These are phyloP conservation scores for Hordeum vulgare DNA, from an alignment of 176 grass and related monocot genomes.

Conservation along the genomic window DNA sequence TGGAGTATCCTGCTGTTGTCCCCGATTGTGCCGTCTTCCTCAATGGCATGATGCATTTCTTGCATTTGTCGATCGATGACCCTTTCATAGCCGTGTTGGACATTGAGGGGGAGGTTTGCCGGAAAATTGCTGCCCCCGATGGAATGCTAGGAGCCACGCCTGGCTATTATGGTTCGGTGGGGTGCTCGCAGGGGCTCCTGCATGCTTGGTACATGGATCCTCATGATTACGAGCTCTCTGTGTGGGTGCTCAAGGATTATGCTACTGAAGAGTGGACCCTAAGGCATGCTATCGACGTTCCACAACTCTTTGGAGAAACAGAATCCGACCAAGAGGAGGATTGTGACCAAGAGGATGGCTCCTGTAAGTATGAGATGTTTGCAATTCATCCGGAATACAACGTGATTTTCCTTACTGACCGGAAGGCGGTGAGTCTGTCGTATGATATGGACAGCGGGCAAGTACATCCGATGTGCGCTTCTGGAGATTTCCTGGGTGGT, in stretches of 20 bases:
- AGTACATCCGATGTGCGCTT: background rate
- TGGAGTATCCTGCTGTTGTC: background rate
- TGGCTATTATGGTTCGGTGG: background rate
- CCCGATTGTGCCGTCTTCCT: background rate
- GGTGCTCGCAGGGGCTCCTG: background rate
- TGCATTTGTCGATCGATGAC: background rate
- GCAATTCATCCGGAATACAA: background rate
- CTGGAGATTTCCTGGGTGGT: background rate
- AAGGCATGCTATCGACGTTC: background rate
- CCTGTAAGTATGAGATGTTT: background rate
- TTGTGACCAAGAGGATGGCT: rapidly evolving
- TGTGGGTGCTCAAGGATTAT: background rate
- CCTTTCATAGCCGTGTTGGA: background rate
- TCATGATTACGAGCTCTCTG: background rate
- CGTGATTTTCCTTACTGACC: background rate
- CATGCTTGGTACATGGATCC: background rate
- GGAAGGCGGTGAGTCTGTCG: background rate
- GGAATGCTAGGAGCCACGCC: background rate
- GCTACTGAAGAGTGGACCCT: background rate
- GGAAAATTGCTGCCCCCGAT: background rate
- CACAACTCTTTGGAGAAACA: background rate
- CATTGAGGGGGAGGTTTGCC: background rate
- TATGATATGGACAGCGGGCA: background rate
- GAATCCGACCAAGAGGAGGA: background rate
- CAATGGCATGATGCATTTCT: background rate